These are phyloP conservation scores for Fusarium algeriense DNA, from an alignment of 2,329 filamentous ascomycete genomes.

Conservation along the genomic window DNA sequence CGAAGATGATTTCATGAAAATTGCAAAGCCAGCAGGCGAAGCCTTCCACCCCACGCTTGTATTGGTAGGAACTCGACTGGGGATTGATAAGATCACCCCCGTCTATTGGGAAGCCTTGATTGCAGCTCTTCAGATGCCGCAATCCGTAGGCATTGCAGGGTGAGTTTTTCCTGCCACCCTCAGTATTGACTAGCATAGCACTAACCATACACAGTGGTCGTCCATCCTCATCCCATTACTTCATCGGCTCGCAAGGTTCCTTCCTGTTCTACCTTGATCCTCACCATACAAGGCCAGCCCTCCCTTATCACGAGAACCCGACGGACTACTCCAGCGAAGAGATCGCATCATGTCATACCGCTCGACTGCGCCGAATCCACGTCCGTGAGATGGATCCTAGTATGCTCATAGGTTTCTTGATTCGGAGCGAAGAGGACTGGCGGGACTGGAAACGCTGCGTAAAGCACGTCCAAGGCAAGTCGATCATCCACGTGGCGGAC, in stretches of 20 bases:
- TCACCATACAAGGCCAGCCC: slow-evolving; percentile 82
- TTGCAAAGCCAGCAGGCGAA: slow-evolving; percentile 75
- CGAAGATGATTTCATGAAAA: slow-evolving; percentile 85
- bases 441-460: slow-evolving; percentile 82
- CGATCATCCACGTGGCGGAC: slow-evolving; percentile 86
- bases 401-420: slow-evolving; percentile 95
- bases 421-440: slow-evolving; percentile 87
- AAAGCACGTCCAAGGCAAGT: slow-evolving; percentile 81
- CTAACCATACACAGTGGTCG: slow-evolving; percentile 73
- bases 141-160: slow-evolving; percentile 97
- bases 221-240: slow-evolving; percentile 84
- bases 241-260: slow-evolving; percentile 73
- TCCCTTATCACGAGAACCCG: slow-evolving; percentile 71
- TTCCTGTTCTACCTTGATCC: slow-evolving; percentile 96
- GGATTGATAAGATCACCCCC: slow-evolving; percentile 93
- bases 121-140: slow-evolving; percentile 83
- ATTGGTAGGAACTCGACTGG: slow-evolving; percentile 87
- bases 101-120: slow-evolving; percentile 97
- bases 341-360: slow-evolving; percentile 86
- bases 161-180: slow-evolving; percentile 57
- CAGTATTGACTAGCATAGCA: background rate
- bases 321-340: slow-evolving; percentile 77
- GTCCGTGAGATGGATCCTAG: slow-evolving; percentile 96
- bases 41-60: slow-evolving; percentile 87
- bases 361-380: slow-evolving; percentile 83